These are phyloP conservation scores for Chlorella vulgaris DNA, from an alignment of 139 green algal species.

Conservation along the genomic window DNA sequence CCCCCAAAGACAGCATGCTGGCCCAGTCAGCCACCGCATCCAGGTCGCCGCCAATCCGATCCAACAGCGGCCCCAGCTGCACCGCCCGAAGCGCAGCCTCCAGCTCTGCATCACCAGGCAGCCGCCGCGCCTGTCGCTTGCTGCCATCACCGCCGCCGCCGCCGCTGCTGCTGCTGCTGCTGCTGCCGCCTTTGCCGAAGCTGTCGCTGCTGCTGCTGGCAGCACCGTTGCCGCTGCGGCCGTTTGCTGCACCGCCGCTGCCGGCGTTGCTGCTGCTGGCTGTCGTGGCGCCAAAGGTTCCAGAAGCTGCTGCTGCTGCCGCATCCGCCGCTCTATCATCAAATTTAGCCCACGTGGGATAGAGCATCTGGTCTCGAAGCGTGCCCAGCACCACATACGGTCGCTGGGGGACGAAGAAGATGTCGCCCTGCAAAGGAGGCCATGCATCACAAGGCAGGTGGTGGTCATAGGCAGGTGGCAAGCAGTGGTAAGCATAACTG, in stretches of 20 bases:
- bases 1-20: slow-evolving; percentile 86
- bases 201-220: slow-evolving; percentile 2
- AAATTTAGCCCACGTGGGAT: slow-evolving; percentile 71
- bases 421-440: neutral
- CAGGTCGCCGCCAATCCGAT: slow-evolving; percentile 49
- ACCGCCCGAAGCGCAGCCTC: slow-evolving; percentile 65
- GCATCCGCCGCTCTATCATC: neutral
- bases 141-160: slow-evolving; percentile 27
- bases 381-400: slow-evolving; percentile 97
- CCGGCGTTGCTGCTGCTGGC: slow-evolving; percentile 1
- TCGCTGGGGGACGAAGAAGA: slow-evolving; percentile 88
- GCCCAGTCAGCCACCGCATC: slow-evolving; percentile 86
- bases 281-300: neutral
- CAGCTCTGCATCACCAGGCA: slow-evolving; percentile 74
- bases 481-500: too few relatives aligned
- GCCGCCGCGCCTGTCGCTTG: slow-evolving; percentile 2
- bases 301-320: neutral
- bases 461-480: too few relatives aligned
- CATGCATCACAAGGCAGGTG: neutral
- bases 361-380: slow-evolving; percentile 89
- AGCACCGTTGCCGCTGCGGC: neutral
- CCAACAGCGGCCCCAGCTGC: slow-evolving; percentile 38
- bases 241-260: neutral
- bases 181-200: too few relatives aligned
- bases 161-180: slow-evolving; percentile 22